phyloP scores from a whole-genome alignment of 2,329 filamentous ascomycete species.

The Penicillium palitans region DNA sequence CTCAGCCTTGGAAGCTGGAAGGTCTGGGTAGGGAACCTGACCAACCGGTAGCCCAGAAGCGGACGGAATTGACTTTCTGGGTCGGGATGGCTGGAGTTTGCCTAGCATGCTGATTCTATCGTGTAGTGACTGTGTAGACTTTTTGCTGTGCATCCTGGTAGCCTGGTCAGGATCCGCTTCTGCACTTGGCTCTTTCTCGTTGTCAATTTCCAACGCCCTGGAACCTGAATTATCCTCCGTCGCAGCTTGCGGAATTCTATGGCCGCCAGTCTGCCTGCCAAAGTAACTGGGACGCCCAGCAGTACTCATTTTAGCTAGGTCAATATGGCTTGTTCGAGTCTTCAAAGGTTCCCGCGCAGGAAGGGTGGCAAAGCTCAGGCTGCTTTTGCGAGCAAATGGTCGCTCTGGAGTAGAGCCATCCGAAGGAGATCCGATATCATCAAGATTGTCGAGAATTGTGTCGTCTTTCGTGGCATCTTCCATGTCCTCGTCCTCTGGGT shows the following conservation, averaged over 20 bases:
- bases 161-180: slow-evolving; percentile 53
- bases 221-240: slow-evolving; percentile 48
- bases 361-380: slow-evolving; percentile 88
- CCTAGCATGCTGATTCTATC: slow-evolving; percentile 83
- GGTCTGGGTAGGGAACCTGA: slow-evolving; percentile 41
- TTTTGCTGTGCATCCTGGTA: slow-evolving; percentile 71
- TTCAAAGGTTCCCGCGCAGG: slow-evolving; percentile 88
- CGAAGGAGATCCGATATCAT: slow-evolving; percentile 51
- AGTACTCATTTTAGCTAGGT: slow-evolving; percentile 52
- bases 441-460: slow-evolving; percentile 40
- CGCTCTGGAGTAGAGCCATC: slow-evolving; percentile 53
- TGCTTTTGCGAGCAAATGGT: slow-evolving; percentile 84
- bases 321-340: slow-evolving; percentile 77
- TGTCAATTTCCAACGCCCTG: slow-evolving; percentile 52
- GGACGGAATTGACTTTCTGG: slow-evolving; percentile 48
- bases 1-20: slow-evolving; percentile 32
- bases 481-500: slow-evolving; percentile 21
- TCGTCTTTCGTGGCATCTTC: slow-evolving; percentile 33
- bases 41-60: slow-evolving; percentile 28
- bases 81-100: slow-evolving; percentile 51
- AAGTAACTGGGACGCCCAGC: slow-evolving; percentile 69
- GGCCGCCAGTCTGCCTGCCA: slow-evolving; percentile 68
- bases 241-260: slow-evolving; percentile 35
- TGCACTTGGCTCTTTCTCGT: slow-evolving; percentile 54
- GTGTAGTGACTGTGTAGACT: slow-evolving; percentile 88